Base-by-base conservation (phyloP, 106 monocot genomes). In the Acanthochlamys bracteata region DNA sequence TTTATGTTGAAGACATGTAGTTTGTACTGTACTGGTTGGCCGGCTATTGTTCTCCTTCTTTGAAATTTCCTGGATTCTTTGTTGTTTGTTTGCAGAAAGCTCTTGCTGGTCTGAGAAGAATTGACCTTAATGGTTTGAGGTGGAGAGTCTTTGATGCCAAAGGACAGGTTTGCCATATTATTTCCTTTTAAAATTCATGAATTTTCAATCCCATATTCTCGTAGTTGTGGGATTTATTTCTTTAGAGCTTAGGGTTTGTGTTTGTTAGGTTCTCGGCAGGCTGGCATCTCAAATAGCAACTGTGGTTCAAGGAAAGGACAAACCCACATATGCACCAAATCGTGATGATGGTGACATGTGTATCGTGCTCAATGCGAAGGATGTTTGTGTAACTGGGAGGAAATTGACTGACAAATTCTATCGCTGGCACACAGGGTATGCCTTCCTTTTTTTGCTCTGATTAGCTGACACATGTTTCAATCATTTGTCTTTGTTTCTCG, bases 71-170 rank as follows among this genome's bases (percentile, higher is more conserved):
- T 33, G 33, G 6, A 6, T 3, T 33, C 33, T 33, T 33, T 33
- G 33, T 33, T 33, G 1, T 33, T 33, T 33, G 33, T 33, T 1
- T 33, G 33, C 33, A 95, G 95, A 95, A 87, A 84, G 95, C 90
- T 41, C 67, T 95, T 41, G 84, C 95, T 84, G 95, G 95, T 33
- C 65, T 95, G 58, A 71, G 87, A 71, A 84, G 90, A 73, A 90
- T 95, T 75, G 84, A 90, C 72, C 74, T 95, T 54, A 90, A 95
- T 21, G 95, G 95, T 24, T 61, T 95, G 60, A 57, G 90, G 10
- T 95, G 95, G 95, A 82, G 90, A n/a, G 82, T 95, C 54, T 95
- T 95, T 63, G 95, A 95, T 74, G 95, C 95, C 17, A 90, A 90
- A 69, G 90, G 87, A 25, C 95, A 95, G 90, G 95, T 90, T 68